Conservation (phyloP, 352 stramenopile genomes). For the Phytophthora foliorum region DNA sequence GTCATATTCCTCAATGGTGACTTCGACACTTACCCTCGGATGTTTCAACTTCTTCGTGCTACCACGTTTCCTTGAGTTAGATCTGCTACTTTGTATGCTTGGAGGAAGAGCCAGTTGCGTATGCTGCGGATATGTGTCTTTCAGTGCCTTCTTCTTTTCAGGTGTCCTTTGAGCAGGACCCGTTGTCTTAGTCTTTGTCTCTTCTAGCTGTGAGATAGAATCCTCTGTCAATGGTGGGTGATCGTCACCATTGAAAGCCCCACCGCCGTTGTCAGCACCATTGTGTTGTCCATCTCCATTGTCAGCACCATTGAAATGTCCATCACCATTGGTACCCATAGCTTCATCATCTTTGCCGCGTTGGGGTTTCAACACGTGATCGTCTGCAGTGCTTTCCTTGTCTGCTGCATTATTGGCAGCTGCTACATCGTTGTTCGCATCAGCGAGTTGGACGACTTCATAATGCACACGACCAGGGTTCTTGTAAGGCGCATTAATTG, state of each 20-base stretch:
- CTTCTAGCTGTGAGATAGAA: too few species aligned
- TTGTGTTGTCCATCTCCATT: neutral
- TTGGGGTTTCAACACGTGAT: too few species aligned
- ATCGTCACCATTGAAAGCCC: too few species aligned
- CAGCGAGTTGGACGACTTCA: too few species aligned
- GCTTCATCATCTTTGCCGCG: constrained; percentile 1
- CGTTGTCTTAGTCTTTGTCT: neutral
- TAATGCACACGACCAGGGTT: neutral
- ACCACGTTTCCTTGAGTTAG: constrained; percentile 1
- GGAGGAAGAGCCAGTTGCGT: neutral
- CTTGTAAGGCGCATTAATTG: constrained; percentile 1
- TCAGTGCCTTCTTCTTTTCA: constrained; percentile 1
- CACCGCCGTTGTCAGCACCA: constrained; percentile 4
- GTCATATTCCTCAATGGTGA: constrained; percentile 5
- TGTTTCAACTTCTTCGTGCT: constrained; percentile 5
- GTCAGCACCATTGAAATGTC: neutral
- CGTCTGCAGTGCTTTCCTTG: too few species aligned
- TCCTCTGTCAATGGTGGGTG: too few species aligned
- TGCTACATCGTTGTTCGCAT: too few species aligned
- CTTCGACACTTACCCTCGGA: constrained; percentile 4
- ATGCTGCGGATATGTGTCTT: neutral
- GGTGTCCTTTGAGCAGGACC: neutral
- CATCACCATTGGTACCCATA: neutral
- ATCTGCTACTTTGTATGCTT: constrained; percentile 3
- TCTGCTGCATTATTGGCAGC: too few species aligned